phyloP scores from a whole-genome alignment of 2,329 filamentous ascomycete genomes.

The Aspergillus ochraceus region DNA sequence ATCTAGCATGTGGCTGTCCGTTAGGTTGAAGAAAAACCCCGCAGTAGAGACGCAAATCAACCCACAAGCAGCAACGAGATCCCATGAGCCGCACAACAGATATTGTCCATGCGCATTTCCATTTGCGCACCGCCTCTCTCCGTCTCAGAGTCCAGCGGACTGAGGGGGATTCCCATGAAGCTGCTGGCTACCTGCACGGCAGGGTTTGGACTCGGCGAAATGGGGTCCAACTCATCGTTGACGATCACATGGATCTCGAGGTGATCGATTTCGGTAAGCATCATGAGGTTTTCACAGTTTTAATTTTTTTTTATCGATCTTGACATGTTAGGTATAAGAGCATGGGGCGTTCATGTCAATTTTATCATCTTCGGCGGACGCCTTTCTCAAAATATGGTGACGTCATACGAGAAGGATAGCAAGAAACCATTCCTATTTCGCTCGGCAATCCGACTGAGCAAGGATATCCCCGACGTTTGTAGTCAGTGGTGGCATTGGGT shows the following conservation, averaged over 20 bases:
- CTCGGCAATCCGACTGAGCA: no score
- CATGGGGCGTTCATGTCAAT: no score
- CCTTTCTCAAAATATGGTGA: no score
- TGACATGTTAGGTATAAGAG: no score
- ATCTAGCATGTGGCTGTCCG: background rate
- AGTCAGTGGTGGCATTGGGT: no score
- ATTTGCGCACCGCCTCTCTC: conserved; percentile 2
- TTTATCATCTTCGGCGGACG: no score
- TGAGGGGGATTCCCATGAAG: conserved; percentile 8
- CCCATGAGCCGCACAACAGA: conserved; percentile 8
- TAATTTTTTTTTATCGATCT: no score
- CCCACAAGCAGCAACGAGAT: conserved; percentile 4
- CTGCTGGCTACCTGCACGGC: conserved; percentile 7
- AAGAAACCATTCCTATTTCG: no score
- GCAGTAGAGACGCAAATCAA: background rate
- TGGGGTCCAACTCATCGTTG: conserved; percentile 8
- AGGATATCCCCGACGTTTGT: no score
- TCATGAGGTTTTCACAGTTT: background rate
- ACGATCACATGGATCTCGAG: conserved; percentile 7
- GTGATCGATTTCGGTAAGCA: conserved; percentile 5
- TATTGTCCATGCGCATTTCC: conserved; percentile 9
- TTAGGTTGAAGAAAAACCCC: background rate
- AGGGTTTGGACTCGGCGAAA: background rate
- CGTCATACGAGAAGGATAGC: no score
- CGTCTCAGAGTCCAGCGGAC: background rate